Percentiles rank a stretch among this genome's conserved stretches.
Evolutionary conservation across 208 protist species (phyloP).

Genomic region (Wallacemonas sp.): DNA sequence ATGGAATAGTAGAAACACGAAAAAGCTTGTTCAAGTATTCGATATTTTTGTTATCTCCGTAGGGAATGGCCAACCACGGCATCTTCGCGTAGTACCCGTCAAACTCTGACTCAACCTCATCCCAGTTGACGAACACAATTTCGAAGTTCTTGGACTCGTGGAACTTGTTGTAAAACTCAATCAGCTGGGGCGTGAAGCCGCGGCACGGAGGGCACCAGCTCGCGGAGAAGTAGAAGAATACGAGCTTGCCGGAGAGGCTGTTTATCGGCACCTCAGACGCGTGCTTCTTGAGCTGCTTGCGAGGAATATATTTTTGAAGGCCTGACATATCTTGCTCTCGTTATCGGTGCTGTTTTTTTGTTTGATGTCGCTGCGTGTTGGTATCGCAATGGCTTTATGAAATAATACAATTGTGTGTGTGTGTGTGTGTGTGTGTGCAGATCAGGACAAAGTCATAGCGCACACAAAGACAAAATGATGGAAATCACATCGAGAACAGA

Average conservation of each 20-base stretch:
- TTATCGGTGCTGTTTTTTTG: constrained; percentile 4
- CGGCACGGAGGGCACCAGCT: constrained; percentile 82
- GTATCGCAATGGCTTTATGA: too few species aligned
- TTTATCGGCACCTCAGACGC: constrained; percentile 16
- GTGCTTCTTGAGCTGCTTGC: constrained; percentile 28
- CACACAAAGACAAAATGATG: too few species aligned
- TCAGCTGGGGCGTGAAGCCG: constrained; percentile 59
- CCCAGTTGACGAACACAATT: constrained; percentile 47
- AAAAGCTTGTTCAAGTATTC: constrained; percentile 28
- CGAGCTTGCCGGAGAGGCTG: constrained; percentile 29
- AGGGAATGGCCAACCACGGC: constrained; percentile 45
- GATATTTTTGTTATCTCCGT: constrained; percentile 7
- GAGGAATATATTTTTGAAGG: constrained; percentile 28
- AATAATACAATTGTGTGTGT: constrained; percentile 7
- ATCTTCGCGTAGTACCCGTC: constrained; percentile 42
- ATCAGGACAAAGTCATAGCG: not conserved
- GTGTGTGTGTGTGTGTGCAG: not conserved
- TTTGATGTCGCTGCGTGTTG: too few species aligned
- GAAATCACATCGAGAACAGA: too few species aligned
- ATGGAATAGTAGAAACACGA: constrained; percentile 36
- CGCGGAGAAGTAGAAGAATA: constrained; percentile 70
- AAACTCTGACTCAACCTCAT: constrained; percentile 41
- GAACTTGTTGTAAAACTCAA: constrained; percentile 49
- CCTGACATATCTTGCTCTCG: constrained; percentile 31
- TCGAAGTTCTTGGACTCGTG: constrained; percentile 50